Base-by-base conservation (phyloP, 768 basidiomycete species). In the Mycena maculata region DNA sequence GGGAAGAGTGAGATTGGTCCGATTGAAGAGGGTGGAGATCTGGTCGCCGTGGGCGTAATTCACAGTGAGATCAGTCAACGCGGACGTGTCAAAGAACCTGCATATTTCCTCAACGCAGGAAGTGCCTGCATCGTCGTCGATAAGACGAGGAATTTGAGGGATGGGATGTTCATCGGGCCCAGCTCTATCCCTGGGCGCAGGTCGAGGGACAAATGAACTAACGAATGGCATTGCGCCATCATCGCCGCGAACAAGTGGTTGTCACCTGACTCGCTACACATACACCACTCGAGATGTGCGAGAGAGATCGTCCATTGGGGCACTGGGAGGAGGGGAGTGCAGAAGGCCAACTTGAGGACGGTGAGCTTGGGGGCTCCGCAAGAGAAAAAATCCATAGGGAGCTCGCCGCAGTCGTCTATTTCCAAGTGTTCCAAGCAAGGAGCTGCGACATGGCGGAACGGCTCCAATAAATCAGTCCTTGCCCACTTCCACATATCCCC, bases 341-440 rank as follows among this genome's bases (percentile, higher is more conserved):
- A 36, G n/a, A 23, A 12, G 23, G 18, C 28, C 23, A 47, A 36
- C 18, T 23, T 23, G 22, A 58, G 22, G 22, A 36, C 30, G 8
- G 31, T 30, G 8, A 58, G 42, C 39, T n/a, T 44, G 13, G 42
- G 56, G 2, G 30, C 30, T 33, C 44, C 56, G 3, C 5, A 30
- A 1, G 42, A 58, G 42, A 58, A 58, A 2, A 45, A 20, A 11
- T 50, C 27, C 9, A 50, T 11, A 13, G 45, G 18, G 13, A n/a
- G 18, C 18, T 12, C 3, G 0, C 27, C 8, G 18, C n/a, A 16
- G 16, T 28, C 12, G 9, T 30, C 16, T 10, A 60, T n/a, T 48
- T 60, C 59, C n/a, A 60, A 27, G 27, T 18, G 36, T 13, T 48
- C 30, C 58, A 59, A 38, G 12, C 38, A 12, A 9, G 58, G 45